Percentiles rank a stretch among this genome's conserved stretches.
These are phyloP conservation scores for Microbotryomycetes sp. DNA, from an alignment of 1,284 basidiomycete genomes.

Conservation along the genomic window DNA sequence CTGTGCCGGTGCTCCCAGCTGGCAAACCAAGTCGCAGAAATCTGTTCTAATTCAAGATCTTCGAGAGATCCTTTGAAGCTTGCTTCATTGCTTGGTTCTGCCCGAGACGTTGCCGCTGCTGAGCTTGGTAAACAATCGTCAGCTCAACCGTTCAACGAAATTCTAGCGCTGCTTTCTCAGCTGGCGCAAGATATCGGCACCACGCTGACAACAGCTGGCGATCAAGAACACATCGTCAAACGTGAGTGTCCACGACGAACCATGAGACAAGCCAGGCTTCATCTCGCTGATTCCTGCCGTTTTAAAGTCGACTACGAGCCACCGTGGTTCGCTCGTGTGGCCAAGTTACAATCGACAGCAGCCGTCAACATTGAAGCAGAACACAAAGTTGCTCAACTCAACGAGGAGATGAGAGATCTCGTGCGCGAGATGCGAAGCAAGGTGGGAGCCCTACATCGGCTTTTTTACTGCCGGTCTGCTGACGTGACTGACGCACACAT, in stretches of 20 bases:
- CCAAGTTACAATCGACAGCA: conserved; percentile 73
- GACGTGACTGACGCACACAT: neutral
- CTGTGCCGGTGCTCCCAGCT: conserved; percentile 56
- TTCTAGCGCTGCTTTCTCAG: conserved; percentile 61
- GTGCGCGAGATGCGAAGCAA: conserved; percentile 67
- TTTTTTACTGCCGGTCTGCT: neutral
- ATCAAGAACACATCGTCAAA: conserved; percentile 68
- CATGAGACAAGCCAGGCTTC: neutral
- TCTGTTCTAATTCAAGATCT: conserved; percentile 65
- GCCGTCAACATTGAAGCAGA: conserved; percentile 88
- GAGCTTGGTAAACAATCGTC: conserved; percentile 59
- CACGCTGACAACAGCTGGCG: conserved; percentile 63
- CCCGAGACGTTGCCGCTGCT: conserved; percentile 62
- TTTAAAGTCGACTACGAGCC: conserved; percentile 61
- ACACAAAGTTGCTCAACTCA: conserved; percentile 71
- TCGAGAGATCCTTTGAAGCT: conserved; percentile 72
- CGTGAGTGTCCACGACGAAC: conserved; percentile 52
- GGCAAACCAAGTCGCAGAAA: conserved; percentile 75
- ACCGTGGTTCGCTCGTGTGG: conserved; percentile 83
- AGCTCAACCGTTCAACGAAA: conserved; percentile 59
- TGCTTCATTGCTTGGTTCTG: conserved; percentile 60
- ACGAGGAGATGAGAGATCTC: conserved; percentile 82
- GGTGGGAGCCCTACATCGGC: conserved; percentile 40
- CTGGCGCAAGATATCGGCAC: conserved; percentile 64
- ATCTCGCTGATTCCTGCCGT: neutral